Evolutionary conservation across 257 asterid genomes (phyloP).

Genomic region (Capsicum chinense): DNA sequence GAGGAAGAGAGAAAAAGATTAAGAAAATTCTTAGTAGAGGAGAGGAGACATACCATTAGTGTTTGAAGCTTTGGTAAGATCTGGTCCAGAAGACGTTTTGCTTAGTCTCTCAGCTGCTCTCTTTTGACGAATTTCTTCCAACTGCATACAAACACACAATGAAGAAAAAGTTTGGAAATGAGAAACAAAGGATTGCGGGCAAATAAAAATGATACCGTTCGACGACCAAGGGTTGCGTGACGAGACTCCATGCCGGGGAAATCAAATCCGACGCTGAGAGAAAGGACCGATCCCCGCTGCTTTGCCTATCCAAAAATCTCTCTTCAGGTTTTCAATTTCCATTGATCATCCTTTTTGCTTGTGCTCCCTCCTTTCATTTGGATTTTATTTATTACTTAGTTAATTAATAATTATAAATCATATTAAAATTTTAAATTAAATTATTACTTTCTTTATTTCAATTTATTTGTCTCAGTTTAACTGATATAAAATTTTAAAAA

Average conservation of each 20-base stretch:
- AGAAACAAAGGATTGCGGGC: neutral
- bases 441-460: too few species aligned
- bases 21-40: neutral
- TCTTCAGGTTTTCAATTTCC: too few species aligned
- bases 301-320: neutral
- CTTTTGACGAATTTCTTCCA: slow-evolving; percentile 96
- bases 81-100: slow-evolving; percentile 79
- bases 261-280: neutral
- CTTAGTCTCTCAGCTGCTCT: slow-evolving; percentile 89
- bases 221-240: slow-evolving; percentile 88
- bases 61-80: slow-evolving; percentile 60
- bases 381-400: too few species aligned
- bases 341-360: too few species aligned
- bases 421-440: too few species aligned
- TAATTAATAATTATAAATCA: too few species aligned
- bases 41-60: slow-evolving; percentile 41
- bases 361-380: too few species aligned
- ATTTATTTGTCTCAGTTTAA: too few species aligned
- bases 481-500: too few species aligned
- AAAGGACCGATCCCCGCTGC: neutral
- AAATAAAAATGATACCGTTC: slow-evolving; percentile 65
- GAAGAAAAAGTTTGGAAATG: slow-evolving; percentile 4
- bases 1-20: neutral
- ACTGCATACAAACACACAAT: slow-evolving; percentile 41
- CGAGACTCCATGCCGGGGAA: slow-evolving; percentile 66